Base-by-base conservation (phyloP, 179 eudicot species). In the Pouteria campechiana region DNA sequence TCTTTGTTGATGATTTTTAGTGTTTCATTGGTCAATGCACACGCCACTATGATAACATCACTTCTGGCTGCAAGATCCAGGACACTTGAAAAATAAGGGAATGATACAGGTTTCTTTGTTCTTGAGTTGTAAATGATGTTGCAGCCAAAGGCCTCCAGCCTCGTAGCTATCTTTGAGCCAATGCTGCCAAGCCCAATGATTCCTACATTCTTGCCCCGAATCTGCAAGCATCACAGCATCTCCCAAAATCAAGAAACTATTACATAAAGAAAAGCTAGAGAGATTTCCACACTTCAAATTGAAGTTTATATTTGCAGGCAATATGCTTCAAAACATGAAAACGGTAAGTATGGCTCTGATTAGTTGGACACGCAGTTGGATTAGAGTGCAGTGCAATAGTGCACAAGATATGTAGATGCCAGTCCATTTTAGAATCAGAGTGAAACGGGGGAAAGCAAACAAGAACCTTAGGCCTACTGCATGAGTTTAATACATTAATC, bases 101-200 rank as follows among this genome's bases (percentile, higher is more conserved):
- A 70, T 0, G 76, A 35, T 34, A 60, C 47, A 3, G 76, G 61
- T 36, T 75, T 79, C 61, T 62, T 61, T 21, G 31, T 70, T 39
- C 81, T 69, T 3, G 93, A 79, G 55, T 41, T 79, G 76, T 82
- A 82, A 11, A 75, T 56, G 16, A 82, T 58, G 39, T 3, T 55
- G 70, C 93, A 82, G 24, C 81, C 81, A 16, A 82, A 75, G 3
- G 83, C 37, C 16, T 36, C 32, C 5, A 82, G 72, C 47, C 93
- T 63, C 46, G 33, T 75, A 6, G 88, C 88, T 8, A 79, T 32
- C 33, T 37, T 45, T 18, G 61, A 54, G 8, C 93, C 88, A 17
- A 82, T 82, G 52, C 69, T 73, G 51, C 93, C 93, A 0, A 82
- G 78, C 35, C 93, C 93, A 0, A 82, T 54, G 5, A 79, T 82